Conservation (phyloP, 2,329 filamentous ascomycete species). For the Penicillium sp. region DNA sequence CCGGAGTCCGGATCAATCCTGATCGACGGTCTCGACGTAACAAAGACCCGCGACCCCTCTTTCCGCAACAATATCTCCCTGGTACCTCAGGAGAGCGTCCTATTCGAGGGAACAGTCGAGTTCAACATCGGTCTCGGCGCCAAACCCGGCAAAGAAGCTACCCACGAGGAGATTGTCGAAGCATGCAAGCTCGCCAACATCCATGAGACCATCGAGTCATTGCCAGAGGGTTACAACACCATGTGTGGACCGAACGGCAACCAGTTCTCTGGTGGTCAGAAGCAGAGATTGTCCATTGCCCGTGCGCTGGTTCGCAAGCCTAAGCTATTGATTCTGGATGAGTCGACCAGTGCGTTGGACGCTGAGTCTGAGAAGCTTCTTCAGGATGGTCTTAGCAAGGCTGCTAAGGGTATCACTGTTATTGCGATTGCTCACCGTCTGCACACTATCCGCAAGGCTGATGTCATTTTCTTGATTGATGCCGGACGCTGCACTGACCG, state of each 20-base stretch:
- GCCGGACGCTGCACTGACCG: conserved; percentile 62
- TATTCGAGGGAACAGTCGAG: conserved; percentile 50
- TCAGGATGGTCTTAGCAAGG: conserved; percentile 39
- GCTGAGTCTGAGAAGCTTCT: conserved; percentile 53
- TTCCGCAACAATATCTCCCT: conserved; percentile 49
- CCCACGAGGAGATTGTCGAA: conserved; percentile 62
- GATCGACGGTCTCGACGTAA: conserved; percentile 54
- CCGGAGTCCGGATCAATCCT: conserved; percentile 51
- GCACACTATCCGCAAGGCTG: conserved; percentile 63
- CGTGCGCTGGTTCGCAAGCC: conserved; percentile 57
- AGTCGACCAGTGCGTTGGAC: conserved; percentile 61
- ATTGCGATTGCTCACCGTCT: conserved; percentile 45
- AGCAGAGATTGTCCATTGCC: conserved; percentile 59
- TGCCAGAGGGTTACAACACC: conserved; percentile 62
- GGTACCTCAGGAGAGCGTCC: conserved; percentile 49
- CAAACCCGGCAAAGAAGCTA: conserved; percentile 55
- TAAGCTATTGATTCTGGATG: conserved; percentile 59
- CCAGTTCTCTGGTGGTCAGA: conserved; percentile 57
- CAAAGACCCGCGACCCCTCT: conserved; percentile 35
- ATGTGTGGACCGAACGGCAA: conserved; percentile 54
- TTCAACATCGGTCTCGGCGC: conserved; percentile 50
- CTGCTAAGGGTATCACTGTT: conserved; percentile 36
- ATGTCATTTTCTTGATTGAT: conserved; percentile 76
- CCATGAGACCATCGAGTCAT: conserved; percentile 63
- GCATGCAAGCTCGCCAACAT: conserved; percentile 69